Conservation (phyloP, 2,329 filamentous ascomycete genomes). For the Stachybotrys chlorohalonatus region DNA sequence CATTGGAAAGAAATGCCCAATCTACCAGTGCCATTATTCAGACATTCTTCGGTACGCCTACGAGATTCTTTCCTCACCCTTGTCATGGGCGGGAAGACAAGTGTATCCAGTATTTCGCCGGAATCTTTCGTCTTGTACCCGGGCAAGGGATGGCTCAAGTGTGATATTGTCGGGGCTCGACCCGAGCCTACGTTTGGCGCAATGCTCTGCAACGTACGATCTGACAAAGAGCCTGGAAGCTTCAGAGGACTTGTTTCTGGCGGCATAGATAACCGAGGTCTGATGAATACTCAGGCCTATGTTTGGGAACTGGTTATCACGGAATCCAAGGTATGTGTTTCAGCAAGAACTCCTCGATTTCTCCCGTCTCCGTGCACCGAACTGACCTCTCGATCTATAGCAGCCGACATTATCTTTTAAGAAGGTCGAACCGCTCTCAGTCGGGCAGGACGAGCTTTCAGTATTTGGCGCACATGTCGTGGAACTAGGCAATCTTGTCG, state of each 20-base stretch:
- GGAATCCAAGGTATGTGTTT: conserved; percentile 22
- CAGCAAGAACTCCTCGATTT: too few species aligned
- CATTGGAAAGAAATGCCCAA: conserved; percentile 56
- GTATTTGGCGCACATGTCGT: conserved; percentile 22
- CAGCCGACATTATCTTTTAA: neutral
- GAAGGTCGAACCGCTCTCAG: neutral
- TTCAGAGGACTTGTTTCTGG: conserved; percentile 59
- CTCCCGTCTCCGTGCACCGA: neutral
- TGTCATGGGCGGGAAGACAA: conserved; percentile 53
- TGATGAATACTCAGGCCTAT: conserved; percentile 54
- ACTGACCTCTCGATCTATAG: neutral
- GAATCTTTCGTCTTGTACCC: conserved; percentile 45
- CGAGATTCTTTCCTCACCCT: conserved; percentile 42
- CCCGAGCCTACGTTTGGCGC: conserved; percentile 35
- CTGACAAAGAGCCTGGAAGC: conserved; percentile 12
- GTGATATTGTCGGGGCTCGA: conserved; percentile 21
- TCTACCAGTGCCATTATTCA: conserved; percentile 63
- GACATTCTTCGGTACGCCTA: conserved; percentile 57
- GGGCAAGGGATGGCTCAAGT: conserved; percentile 36
- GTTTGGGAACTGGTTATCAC: conserved; percentile 48
- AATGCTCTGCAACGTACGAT: conserved; percentile 21
- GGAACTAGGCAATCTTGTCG: conserved; percentile 9
- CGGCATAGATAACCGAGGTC: conserved; percentile 58
- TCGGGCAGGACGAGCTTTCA: conserved; percentile 9
- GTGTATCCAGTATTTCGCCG: conserved; percentile 35